Conservation (phyloP, 495 filamentous ascomycete species). For the Cercophora sp. region DNA sequence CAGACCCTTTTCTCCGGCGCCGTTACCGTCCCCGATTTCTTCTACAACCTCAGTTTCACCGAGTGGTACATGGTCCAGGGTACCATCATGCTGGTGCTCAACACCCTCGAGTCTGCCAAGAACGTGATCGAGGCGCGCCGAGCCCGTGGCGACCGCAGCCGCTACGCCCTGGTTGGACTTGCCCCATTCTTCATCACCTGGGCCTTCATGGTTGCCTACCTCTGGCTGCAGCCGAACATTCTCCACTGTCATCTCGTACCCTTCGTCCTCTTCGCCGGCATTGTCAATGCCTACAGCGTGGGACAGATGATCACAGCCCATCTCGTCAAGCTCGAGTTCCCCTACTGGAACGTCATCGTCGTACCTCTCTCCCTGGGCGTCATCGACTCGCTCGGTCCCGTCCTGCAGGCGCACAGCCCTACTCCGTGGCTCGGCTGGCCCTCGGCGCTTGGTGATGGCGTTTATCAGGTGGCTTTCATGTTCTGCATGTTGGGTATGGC, state of each 20-base stretch:
- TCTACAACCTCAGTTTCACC: slow-evolving; percentile 79
- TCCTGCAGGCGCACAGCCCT: slow-evolving; percentile 53
- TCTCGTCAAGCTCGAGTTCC: slow-evolving; percentile 77
- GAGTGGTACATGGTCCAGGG: slow-evolving; percentile 96
- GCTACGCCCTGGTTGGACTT: slow-evolving; percentile 74
- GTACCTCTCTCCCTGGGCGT: slow-evolving; percentile 66
- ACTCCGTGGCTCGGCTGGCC: slow-evolving; percentile 66
- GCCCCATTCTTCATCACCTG: slow-evolving; percentile 73
- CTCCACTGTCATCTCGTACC: slow-evolving; percentile 77
- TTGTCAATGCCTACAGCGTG: slow-evolving; percentile 90
- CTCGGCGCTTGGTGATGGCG: slow-evolving; percentile 64
- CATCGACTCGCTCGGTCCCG: slow-evolving; percentile 70
- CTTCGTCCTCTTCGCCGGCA: slow-evolving; percentile 78
- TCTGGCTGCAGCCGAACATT: slow-evolving; percentile 79
- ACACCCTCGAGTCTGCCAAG: slow-evolving; percentile 66
- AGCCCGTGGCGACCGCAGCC: slow-evolving; percentile 62
- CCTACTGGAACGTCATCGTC: slow-evolving; percentile 78
- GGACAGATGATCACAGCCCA: slow-evolving; percentile 94
- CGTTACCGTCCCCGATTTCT: slow-evolving; percentile 57
- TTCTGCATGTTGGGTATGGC: slow-evolving; percentile 77
- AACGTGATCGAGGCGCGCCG: slow-evolving; percentile 81
- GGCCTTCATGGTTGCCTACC: slow-evolving; percentile 69
- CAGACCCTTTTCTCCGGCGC: slow-evolving; percentile 53
- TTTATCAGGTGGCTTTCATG: slow-evolving; percentile 80
- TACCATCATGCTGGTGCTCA: slow-evolving; percentile 73